phyloP scores from a whole-genome alignment of 352 stramenopile species.

The Pythium monospermum region DNA sequence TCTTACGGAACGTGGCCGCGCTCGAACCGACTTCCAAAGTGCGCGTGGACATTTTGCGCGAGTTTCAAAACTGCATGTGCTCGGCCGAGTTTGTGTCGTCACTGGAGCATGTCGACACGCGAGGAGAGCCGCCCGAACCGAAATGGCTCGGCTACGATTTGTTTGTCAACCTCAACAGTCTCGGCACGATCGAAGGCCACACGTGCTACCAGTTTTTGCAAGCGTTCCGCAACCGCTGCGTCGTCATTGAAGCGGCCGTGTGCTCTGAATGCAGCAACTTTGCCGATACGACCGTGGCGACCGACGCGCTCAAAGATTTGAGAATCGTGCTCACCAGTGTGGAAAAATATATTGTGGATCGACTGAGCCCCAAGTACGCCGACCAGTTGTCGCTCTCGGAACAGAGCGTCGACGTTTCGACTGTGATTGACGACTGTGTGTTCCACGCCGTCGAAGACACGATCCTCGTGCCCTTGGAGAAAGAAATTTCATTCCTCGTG shows the following conservation, averaged over 20 bases:
- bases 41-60: slow-evolving; percentile 52
- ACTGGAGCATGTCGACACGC: slow-evolving; percentile 71
- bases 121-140: slow-evolving; percentile 49
- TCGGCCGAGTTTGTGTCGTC: slow-evolving; percentile 71
- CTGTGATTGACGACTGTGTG: slow-evolving; percentile 61
- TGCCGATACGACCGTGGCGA: slow-evolving; percentile 45
- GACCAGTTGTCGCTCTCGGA: slow-evolving; percentile 57
- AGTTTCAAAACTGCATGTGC: slow-evolving; percentile 72
- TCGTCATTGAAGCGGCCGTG: slow-evolving; percentile 56
- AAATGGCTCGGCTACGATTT: slow-evolving; percentile 81
- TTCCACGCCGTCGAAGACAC: slow-evolving; percentile 72
- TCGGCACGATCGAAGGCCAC: slow-evolving; percentile 53
- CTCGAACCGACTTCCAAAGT: slow-evolving; percentile 54
- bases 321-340: slow-evolving; percentile 67
- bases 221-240: slow-evolving; percentile 66
- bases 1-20: slow-evolving; percentile 64
- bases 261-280: slow-evolving; percentile 49
- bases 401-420: slow-evolving; percentile 46
- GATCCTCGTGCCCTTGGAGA: slow-evolving; percentile 69
- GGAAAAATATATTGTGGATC: slow-evolving; percentile 70
- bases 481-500: slow-evolving; percentile 71
- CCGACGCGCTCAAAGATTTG: slow-evolving; percentile 56
- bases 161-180: slow-evolving; percentile 63
- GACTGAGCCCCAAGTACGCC: slow-evolving; percentile 57
- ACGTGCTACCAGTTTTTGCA: slow-evolving; percentile 77